phyloP scores from a whole-genome alignment of 768 basidiomycete genomes.

The Trametes cubensis region DNA sequence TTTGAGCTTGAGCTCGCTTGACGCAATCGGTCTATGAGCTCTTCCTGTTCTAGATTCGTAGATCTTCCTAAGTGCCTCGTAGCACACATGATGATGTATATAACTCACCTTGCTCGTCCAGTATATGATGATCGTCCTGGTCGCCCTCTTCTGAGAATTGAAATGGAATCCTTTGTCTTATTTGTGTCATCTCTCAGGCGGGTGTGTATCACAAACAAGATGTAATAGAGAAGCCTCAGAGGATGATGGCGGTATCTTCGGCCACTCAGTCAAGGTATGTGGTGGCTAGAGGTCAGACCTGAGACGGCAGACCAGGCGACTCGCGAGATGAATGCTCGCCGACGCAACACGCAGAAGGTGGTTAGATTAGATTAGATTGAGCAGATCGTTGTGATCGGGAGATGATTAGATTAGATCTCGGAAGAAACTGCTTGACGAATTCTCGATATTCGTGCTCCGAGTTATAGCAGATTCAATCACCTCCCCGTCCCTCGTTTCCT shows the following conservation, averaged over 20 bases:
- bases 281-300: too few relatives aligned
- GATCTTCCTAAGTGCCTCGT: neutral
- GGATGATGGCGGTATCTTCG: too few relatives aligned
- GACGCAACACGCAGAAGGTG: too few relatives aligned
- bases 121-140: slow-evolving; percentile 24
- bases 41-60: slow-evolving; percentile 30
- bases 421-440: neutral
- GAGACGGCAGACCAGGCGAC: too few relatives aligned
- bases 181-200: slow-evolving; percentile 3
- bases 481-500: neutral
- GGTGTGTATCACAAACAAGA: too few relatives aligned
- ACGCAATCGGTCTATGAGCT: slow-evolving; percentile 30
- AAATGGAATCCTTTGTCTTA: slow-evolving; percentile 30
- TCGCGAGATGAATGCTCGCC: too few relatives aligned
- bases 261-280: too few relatives aligned
- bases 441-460: neutral
- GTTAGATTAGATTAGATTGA: neutral
- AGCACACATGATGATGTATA: neutral
- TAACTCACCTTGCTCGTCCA: slow-evolving; percentile 34
- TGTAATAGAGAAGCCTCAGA: too few relatives aligned
- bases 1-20: slow-evolving; percentile 22
- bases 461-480: neutral
- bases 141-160: slow-evolving; percentile 24
- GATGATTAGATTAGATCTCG: slow-evolving; percentile 4
- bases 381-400: neutral